Percentiles rank a stretch among this genome's conserved stretches.
These are phyloP conservation scores for Cercospora zeae-maydis DNA, from an alignment of 2,329 filamentous ascomycete species.

Conservation along the genomic window DNA sequence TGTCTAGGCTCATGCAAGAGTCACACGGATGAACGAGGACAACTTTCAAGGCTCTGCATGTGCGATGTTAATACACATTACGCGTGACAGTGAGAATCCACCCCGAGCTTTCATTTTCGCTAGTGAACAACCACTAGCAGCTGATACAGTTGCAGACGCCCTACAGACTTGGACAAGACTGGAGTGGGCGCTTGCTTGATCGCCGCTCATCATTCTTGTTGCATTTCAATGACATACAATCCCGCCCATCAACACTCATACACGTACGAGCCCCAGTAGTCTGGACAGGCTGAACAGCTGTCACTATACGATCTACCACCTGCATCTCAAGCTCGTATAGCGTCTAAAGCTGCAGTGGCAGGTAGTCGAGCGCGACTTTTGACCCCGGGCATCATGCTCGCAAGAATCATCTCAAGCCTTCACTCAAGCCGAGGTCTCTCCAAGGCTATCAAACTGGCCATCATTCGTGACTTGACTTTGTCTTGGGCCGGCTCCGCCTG, in stretches of 20 bases:
- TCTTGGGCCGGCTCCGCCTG: conserved; percentile 32
- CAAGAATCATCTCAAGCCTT: neutral
- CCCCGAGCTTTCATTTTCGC: neutral
- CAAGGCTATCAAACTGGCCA: conserved; percentile 24
- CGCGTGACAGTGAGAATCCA: neutral
- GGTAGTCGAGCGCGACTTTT: no score
- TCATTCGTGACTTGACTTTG: conserved; percentile 20
- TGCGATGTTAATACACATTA: neutral
- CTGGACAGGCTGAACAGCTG: no score
- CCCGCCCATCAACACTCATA: no score
- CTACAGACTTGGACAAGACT: neutral
- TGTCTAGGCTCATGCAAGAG: neutral
- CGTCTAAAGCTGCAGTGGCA: no score
- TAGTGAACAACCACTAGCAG: neutral
- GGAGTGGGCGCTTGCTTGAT: neutral
- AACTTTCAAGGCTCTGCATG: neutral
- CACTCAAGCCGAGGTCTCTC: neutral
- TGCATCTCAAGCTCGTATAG: no score
- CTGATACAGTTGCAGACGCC: neutral
- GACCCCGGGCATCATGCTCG: neutral
- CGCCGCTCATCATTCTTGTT: neutral
- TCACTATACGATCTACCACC: no score
- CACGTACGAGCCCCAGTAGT: no score
- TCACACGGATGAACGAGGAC: neutral
- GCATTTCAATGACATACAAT: neutral